Evolutionary conservation across 129 eudicot species (phyloP), one percentile per base, ranked within the genome.

Genomic region (Escallonia herrerae): DNA sequence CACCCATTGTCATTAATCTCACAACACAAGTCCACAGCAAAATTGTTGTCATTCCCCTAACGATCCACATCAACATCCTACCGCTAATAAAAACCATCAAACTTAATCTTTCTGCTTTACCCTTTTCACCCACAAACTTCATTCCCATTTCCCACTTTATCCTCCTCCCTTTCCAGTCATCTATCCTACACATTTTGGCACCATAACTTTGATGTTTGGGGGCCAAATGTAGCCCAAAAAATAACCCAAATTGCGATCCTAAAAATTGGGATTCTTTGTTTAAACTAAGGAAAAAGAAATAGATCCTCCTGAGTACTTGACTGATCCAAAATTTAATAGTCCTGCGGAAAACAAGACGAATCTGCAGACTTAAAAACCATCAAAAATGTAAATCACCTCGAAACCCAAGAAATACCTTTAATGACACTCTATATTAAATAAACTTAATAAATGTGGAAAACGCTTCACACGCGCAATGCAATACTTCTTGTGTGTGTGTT

Each of bases 1-100:
- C 93, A 65, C 93, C 85, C 63, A 79, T 75, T 7, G 84, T 75
- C 66, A 79, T 67, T 43, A 82, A 73, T 45, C 81, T 80, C 60
- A 82, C 70, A 33, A 86, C 80, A 79, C 80, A 79, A 69, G 78
- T 73, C 93, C 93, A 86, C 15, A 86, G 33, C 75, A 86, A 73
- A 58, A 86, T 68, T 8, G 79, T 79, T 40, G 81, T 82, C 77
- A 86, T 74, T n/a, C 79, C 88, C 54, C 85, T 64, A 2, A 82
- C 67, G 74, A 82, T 72, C 93, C 85, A 79, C 53, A 82, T 10
- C 70, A 76, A 79, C 76, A 79, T 62, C 45, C 68, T 65, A 39
- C 76, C 76, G 58, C 82, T 79, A 7, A 77, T 68, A 11, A 79
- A 76, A 51, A 76, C 71, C 72, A 67, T 71, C 56, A 73, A 60